These are phyloP conservation scores for Berkeleyomyces basicola DNA, from an alignment of 2,329 filamentous ascomycete genomes.

Conservation along the genomic window DNA sequence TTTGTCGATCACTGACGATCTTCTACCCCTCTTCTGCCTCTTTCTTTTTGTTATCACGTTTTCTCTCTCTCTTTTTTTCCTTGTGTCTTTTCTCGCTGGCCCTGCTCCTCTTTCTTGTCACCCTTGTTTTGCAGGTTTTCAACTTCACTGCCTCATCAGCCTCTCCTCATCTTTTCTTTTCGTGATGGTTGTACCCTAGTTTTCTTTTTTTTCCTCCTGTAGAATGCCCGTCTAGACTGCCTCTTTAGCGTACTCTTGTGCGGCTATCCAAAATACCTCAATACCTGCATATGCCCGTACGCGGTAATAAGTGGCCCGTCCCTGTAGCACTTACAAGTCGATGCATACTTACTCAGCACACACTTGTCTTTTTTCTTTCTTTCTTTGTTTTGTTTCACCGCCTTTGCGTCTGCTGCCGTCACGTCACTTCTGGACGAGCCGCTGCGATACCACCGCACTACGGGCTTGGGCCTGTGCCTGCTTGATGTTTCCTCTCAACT, in stretches of 20 bases:
- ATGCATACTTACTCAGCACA: neutral
- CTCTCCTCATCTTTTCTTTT: neutral
- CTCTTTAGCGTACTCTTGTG: neutral
- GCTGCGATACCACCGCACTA: neutral
- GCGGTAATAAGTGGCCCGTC: too few relatives aligned
- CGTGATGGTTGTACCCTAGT: neutral
- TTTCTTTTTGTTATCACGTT: neutral
- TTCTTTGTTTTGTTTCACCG: neutral
- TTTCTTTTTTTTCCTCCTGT: neutral
- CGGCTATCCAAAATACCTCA: neutral
- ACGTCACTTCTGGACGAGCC: neutral
- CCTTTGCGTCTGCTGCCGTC: neutral
- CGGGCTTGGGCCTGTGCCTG: neutral
- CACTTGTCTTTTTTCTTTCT: too few relatives aligned
- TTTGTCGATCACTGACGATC: neutral
- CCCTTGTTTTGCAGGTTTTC: neutral
- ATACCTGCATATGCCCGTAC: neutral
- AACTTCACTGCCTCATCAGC: too few relatives aligned
- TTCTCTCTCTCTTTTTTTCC: neutral
- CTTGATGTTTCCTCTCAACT: neutral
- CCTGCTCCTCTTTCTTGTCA: neutral
- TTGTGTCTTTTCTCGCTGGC: neutral
- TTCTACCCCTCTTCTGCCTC: neutral
- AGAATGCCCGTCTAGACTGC: neutral
- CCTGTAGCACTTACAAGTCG: too few relatives aligned